Base-by-base conservation (phyloP, 2,329 filamentous ascomycete genomes). In the Ascocoryne sarcoides region DNA sequence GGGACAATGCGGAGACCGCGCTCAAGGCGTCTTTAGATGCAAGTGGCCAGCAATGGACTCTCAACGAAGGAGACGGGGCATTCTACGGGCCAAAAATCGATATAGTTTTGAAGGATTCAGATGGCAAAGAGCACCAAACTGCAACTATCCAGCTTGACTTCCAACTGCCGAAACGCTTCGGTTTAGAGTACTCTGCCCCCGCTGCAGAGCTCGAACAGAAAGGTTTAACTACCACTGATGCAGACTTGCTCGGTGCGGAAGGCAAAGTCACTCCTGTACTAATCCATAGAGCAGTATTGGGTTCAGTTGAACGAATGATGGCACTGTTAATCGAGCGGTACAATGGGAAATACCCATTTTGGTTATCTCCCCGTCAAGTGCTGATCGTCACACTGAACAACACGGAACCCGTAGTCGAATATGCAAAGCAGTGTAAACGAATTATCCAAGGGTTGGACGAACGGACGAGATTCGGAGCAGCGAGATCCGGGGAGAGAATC, bases 81-180 rank as follows among this genome's bases (percentile, higher is more conserved):
- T 94, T 94, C 57, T 94, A 94, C 55, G 87, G 88, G 0, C 87
- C 88, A 21, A 94, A 94, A 65, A 94, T 94, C 49, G 87, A 94
- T 56, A 84, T 94, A 32, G 77, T 93, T 29, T 63, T 94, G 33
- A 76, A 74, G 45, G 87, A 93, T 57, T 80, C 82, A 1, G 75
- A 85, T 54, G 85, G 84, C 2, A 26, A 26, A 5, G 84, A 88
- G 54, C 87, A 93, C 57, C 87, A 94, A 59, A 85, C 88, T 2
- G 88, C 86, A 3, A 93, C 87, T 0, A 82, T 94, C 37, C 87
- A 94, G 65, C 74, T 94, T 19, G 87, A 94, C 60, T 93, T 94
- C 60, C 88, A 94, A 62, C 70, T 94, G 2, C 87, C 87, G 1
- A 83, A 85, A 57, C 76, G 86, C 10, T 94, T 94, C 57, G 76